Conservation (phyloP, 805 yeast species). For the Lipomyces oligophaga region DNA sequence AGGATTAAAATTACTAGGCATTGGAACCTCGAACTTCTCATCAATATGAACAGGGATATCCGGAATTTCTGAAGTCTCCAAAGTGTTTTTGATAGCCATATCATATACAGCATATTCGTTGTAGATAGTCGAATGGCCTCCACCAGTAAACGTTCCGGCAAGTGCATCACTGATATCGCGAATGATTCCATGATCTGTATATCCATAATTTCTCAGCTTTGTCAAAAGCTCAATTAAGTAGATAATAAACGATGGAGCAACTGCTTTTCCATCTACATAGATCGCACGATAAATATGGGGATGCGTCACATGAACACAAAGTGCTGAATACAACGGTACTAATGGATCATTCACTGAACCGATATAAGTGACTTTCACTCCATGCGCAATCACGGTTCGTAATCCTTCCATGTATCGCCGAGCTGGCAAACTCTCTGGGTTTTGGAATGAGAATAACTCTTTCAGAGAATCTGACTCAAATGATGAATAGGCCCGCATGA, state of each 20-base stretch:
- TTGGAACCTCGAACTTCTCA: constrained; percentile 51
- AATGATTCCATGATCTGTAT: constrained; percentile 78
- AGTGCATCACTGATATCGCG: constrained; percentile 73
- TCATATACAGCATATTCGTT: constrained; percentile 82
- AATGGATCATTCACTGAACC: constrained; percentile 92
- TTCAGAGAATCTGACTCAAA: constrained; percentile 82
- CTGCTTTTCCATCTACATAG: constrained; percentile 70
- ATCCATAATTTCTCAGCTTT: constrained; percentile 69
- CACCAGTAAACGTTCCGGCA: constrained; percentile 91
- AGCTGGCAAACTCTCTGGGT: constrained; percentile 67
- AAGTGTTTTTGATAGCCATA: constrained; percentile 65
- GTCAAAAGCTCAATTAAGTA: constrained; percentile 71
- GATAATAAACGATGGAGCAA: constrained; percentile 72
- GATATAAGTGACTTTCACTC: constrained; percentile 73
- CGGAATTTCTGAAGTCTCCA: constrained; percentile 66
- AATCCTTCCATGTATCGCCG: constrained; percentile 65
- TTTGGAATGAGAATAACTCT: constrained; percentile 86
- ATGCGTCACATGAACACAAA: constrained; percentile 76
- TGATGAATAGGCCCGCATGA: constrained; percentile 83
- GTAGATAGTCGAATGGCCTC: constrained; percentile 89
- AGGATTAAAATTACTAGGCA: constrained; percentile 64
- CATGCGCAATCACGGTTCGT: constrained; percentile 57
- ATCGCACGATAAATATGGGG: constrained; percentile 89
- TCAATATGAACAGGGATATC: constrained; percentile 31
- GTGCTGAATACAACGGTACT: constrained; percentile 86